Conservation (phyloP, 2,329 filamentous ascomycete species). For the Didymella arachidicola region DNA sequence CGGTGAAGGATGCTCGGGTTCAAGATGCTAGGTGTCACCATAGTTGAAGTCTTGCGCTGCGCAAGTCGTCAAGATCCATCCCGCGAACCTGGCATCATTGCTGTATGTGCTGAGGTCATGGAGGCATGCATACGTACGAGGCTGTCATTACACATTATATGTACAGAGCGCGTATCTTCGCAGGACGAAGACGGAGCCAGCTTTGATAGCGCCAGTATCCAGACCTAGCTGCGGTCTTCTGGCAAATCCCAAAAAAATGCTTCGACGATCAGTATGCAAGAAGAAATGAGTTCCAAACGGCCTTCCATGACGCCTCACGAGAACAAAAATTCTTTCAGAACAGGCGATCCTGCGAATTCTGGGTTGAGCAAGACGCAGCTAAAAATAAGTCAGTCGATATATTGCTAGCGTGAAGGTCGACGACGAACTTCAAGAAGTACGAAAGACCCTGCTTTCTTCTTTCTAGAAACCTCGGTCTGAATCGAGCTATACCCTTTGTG, state of each 20-base stretch:
- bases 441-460: constrained; percentile 80
- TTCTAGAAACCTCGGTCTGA: constrained; percentile 85
- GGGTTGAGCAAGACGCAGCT: constrained; percentile 93
- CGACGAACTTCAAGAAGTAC: constrained; percentile 85
- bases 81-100: neutral
- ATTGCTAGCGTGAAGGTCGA: constrained; percentile 31
- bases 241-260: constrained; percentile 2
- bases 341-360: constrained; percentile 89
- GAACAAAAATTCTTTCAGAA: constrained; percentile 91
- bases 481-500: constrained; percentile 59
- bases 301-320: constrained; percentile 40
- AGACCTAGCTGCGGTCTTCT: neutral
- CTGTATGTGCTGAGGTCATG: neutral
- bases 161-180: constrained; percentile 1
- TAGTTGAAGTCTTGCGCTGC: neutral
- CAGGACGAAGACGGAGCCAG: neutral
- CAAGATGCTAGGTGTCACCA: neutral
- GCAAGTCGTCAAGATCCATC: neutral
- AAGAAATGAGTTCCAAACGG: constrained; percentile 1
- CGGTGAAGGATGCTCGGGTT: neutral
- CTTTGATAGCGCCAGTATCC: neutral
- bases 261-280: neutral
- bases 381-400: constrained; percentile 38
- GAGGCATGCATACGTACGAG: neutral
- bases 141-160: constrained; percentile 11